phyloP scores from a whole-genome alignment of 345 rosid genomes.

The Hibiscus trionum region DNA sequence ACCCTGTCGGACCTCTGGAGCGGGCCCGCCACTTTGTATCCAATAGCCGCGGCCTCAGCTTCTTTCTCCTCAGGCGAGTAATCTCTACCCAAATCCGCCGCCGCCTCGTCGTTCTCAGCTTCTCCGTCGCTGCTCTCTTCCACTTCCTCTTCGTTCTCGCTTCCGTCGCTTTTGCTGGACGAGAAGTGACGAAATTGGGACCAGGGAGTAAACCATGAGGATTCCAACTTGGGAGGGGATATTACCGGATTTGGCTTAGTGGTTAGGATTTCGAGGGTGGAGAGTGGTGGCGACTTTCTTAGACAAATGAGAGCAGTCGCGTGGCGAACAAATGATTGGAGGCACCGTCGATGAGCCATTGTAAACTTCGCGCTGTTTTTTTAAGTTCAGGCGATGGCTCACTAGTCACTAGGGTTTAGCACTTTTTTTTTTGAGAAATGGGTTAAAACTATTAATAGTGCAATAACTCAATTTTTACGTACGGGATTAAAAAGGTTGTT shows the following conservation, averaged over 20 bases:
- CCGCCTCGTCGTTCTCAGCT: constrained; percentile 20
- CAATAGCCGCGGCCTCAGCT: constrained; percentile 70
- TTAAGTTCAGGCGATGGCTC: constrained; percentile 3
- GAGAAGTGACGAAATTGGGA: constrained; percentile 39
- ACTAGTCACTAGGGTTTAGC: constrained; percentile 17
- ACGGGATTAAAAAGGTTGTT: too few species aligned
- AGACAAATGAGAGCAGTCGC: constrained; percentile 24
- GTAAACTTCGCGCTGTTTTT: not conserved
- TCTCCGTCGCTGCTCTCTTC: constrained; percentile 31
- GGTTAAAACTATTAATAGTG: too few species aligned
- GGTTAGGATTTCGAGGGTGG: constrained; percentile 15
- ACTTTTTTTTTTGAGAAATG: not conserved
- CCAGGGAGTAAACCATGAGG: constrained; percentile 12
- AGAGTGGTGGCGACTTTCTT: not conserved
- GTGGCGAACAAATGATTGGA: constrained; percentile 45
- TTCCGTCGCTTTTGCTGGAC: constrained; percentile 29
- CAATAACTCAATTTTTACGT: too few species aligned
- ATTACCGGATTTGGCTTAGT: not conserved
- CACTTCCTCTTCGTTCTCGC: constrained; percentile 19
- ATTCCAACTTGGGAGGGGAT: constrained; percentile 6
- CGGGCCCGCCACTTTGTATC: constrained; percentile 71
- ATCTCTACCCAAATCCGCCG: constrained; percentile 35
- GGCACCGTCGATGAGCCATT: constrained; percentile 69
- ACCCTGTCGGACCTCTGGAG: constrained; percentile 45
- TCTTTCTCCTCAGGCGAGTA: constrained; percentile 65